A percentile compares a stretch with the other conserved stretches of the same genome.
Evolutionary conservation across 2,329 filamentous ascomycete species (phyloP).

Genomic region (Monosporascus cannonballus): DNA sequence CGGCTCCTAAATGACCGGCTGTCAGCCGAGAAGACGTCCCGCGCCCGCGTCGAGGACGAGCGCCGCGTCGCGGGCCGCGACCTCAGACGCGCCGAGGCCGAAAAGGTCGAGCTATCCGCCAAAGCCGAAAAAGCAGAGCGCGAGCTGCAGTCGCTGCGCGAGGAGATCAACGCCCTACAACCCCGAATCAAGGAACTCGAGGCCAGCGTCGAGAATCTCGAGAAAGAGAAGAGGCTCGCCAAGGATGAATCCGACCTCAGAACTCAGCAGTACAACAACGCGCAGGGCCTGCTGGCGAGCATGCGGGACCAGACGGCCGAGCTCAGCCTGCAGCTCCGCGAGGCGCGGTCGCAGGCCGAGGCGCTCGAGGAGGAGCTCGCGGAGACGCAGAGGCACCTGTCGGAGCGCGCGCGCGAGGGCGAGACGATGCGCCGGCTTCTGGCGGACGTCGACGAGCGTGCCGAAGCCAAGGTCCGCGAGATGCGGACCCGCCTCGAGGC

Average conservation of each 20-base stretch:
- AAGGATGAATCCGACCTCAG: constrained; percentile 81
- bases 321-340: constrained; percentile 84
- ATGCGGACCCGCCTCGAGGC: constrained; percentile 85
- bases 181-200: constrained; percentile 62
- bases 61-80: constrained; percentile 70
- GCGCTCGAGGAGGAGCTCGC: constrained; percentile 86
- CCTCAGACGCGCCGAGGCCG: constrained; percentile 68
- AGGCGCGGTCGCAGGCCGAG: constrained; percentile 75
- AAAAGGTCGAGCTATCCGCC: constrained; percentile 72
- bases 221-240: constrained; percentile 59
- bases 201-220: constrained; percentile 62
- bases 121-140: constrained; percentile 63
- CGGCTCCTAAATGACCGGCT: constrained; percentile 74
- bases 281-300: constrained; percentile 78
- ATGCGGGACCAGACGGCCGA: constrained; percentile 92
- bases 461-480: constrained; percentile 77
- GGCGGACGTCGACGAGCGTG: constrained; percentile 76
- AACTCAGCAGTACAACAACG: constrained; percentile 75
- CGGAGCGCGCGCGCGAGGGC: constrained; percentile 82
- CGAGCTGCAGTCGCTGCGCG: constrained; percentile 66
- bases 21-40: constrained; percentile 63
- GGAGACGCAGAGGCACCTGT: constrained; percentile 79
- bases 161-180: constrained; percentile 64
- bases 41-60: constrained; percentile 72
- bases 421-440: constrained; percentile 92